Evolutionary conservation across 345 rosid species (phyloP).

Genomic region (Populus simonii): DNA sequence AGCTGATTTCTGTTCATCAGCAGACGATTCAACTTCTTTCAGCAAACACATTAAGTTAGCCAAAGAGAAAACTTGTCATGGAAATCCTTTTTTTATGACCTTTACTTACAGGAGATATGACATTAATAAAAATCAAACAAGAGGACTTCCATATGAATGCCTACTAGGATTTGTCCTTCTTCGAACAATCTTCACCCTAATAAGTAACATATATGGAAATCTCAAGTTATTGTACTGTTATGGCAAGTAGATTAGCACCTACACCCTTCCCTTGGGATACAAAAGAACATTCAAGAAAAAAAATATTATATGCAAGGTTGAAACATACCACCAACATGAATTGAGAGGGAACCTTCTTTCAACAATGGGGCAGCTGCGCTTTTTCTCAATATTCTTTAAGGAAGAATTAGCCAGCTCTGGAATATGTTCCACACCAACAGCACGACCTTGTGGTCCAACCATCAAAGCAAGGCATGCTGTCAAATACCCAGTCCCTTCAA

Average conservation of each 20-base stretch:
- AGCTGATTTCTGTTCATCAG: neutral
- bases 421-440: constrained; percentile 90
- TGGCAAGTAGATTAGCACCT: neutral
- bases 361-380: constrained; percentile 70
- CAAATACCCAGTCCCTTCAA: constrained; percentile 84
- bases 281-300: neutral
- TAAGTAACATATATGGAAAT: neutral
- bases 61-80: neutral
- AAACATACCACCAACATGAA: constrained; percentile 77
- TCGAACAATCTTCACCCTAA: neutral
- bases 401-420: constrained; percentile 71
- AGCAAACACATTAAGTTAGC: neutral
- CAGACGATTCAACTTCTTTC: neutral
- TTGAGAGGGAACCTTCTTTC: constrained; percentile 66
- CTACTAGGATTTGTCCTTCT: neutral
- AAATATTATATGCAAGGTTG: neutral
- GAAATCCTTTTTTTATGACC: neutral
- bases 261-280: neutral
- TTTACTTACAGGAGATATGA: neutral
- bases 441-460: constrained; percentile 86
- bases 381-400: constrained; percentile 57
- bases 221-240: neutral
- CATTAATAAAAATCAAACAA: neutral
- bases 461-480: constrained; percentile 90
- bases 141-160: neutral